phyloP scores from a whole-genome alignment of 208 protist genomes.

The Trypanosomatidae sp. region DNA sequence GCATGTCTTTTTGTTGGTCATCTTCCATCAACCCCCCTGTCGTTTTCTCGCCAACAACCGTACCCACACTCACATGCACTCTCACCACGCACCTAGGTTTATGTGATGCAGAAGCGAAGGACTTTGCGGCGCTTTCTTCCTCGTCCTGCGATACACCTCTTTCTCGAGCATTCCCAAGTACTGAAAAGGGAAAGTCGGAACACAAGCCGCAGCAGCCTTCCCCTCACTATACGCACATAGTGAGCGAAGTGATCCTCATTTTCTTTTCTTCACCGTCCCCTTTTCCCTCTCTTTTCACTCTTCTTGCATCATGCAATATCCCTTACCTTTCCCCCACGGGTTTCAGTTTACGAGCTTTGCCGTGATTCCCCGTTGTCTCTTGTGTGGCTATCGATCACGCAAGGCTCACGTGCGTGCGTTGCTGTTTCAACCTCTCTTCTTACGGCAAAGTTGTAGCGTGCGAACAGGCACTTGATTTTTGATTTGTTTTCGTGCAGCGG shows the following conservation, averaged over 20 bases:
- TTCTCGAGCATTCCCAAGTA: not conserved
- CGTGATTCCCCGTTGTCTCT: not conserved
- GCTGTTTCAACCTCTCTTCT: not conserved
- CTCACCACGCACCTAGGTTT: not conserved
- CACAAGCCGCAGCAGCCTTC: not conserved
- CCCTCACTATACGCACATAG: not conserved
- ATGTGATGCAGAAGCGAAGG: not conserved
- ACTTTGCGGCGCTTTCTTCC: not conserved
- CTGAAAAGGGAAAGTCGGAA: not conserved
- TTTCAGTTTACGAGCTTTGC: not conserved
- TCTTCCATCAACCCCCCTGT: not conserved
- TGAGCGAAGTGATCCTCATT: not conserved
- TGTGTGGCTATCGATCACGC: not conserved
- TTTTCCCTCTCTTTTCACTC: not conserved
- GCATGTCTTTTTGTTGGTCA: not conserved
- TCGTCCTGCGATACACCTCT: not conserved
- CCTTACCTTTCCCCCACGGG: not conserved
- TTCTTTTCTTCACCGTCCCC: not conserved
- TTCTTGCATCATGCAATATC: not conserved
- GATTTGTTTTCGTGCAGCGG: too few species aligned
- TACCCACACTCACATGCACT: not conserved
- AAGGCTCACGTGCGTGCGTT: not conserved
- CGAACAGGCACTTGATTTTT: not conserved
- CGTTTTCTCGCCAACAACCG: not conserved
- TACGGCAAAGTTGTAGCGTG: not conserved